Evolutionary conservation across 129 eudicot genomes (phyloP), one percentile per base, ranked within the genome.

Genomic region (Lonicera japonica): DNA sequence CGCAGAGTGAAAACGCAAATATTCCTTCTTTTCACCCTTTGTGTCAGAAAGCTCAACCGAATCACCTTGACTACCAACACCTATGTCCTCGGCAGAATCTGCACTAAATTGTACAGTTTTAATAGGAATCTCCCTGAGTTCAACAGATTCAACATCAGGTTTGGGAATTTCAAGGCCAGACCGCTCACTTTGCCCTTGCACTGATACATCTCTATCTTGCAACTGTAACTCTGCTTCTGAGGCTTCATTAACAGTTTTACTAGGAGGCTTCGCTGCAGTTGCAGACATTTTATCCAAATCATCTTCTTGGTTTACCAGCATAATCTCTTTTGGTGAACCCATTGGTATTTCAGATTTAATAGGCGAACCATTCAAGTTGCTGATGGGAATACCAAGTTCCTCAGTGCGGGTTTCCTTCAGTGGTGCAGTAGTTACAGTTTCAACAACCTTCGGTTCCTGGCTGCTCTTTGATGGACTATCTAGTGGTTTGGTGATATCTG

Each of bases 401-500:
- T 62, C 66, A 55, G 25, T 29, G 18, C 14, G 36, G 40, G n/a
- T 50, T 55, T 47, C 67, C n/a, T 60, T 22, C 45, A 38, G 8
- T 13, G 48, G 48, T 12, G 5, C 38, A 36, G 18, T 51, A 17
- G 12, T 58, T 47, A 15, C 59, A 21, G 43, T 55, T 54, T 69
- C 53, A 34, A 41, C 15, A 54, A 54, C 64, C 51, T 52, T 29
- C 15, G 54, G 56, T 46, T 24, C 70, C 25, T 73, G 43, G 15
- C n/a, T 34, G 24, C 21, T 59, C 17, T 62, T 65, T 16, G 54
- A 19, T 47, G 88, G 67, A 70, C 58, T 47, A 50, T 54, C 52
- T 20, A 73, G 61, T 47, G 46, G 71, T 54, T 73, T 60, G 5
- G 62, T 53, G 58, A 47, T 36, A 64, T 62, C 86, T 75, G 56